phyloP scores from a whole-genome alignment of 495 filamentous ascomycete species.

The Neurospora discreta region DNA sequence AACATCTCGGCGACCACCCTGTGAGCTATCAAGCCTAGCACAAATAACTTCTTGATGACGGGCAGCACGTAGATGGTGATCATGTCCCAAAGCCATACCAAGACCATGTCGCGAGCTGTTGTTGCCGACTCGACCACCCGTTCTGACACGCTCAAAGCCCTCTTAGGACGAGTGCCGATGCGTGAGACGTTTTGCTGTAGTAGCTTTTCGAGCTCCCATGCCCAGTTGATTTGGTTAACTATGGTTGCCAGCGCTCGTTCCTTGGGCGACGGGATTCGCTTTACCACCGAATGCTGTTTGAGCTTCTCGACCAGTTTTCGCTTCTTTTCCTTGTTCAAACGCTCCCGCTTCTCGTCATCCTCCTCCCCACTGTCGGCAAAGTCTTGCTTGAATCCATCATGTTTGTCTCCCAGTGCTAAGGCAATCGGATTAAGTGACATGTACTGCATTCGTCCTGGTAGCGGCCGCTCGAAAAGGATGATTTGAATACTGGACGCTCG shows the following conservation, averaged over 20 bases:
- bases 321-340: constrained; percentile 40
- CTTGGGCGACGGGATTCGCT: constrained; percentile 65
- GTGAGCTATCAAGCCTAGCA: constrained; percentile 69
- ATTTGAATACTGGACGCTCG: constrained; percentile 64
- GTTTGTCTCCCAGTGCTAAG: constrained; percentile 74
- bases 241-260: constrained; percentile 71
- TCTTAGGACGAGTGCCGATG: constrained; percentile 66
- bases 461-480: constrained; percentile 77
- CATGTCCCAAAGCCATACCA: constrained; percentile 58
- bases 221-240: constrained; percentile 93
- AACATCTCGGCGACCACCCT: constrained; percentile 72
- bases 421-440: constrained; percentile 86
- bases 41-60: constrained; percentile 57
- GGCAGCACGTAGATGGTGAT: constrained; percentile 71
- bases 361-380: constrained; percentile 40
- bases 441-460: constrained; percentile 89
- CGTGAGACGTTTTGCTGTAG: constrained; percentile 80
- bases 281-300: constrained; percentile 73
- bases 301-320: constrained; percentile 73
- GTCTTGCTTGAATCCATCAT: constrained; percentile 17
- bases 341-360: constrained; percentile 53
- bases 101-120: constrained; percentile 63
- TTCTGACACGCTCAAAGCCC: constrained; percentile 86
- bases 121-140: constrained; percentile 89
- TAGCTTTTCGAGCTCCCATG: constrained; percentile 73